phyloP scores from a whole-genome alignment of 768 basidiomycete species.

The Pulveroboletus frians region DNA sequence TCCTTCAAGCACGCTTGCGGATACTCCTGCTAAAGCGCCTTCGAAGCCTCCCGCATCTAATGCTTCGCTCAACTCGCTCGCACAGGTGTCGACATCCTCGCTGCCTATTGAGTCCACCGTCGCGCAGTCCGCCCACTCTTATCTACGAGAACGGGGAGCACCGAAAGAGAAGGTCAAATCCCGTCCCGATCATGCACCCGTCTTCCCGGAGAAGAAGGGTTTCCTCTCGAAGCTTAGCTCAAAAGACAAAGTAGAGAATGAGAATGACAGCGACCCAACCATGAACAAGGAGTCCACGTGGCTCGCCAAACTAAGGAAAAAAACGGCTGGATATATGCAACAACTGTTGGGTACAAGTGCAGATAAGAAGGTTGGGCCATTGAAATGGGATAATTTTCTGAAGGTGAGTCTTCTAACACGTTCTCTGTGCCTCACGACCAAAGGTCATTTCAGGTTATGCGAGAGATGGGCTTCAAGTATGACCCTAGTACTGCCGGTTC shows the following conservation, averaged over 20 bases:
- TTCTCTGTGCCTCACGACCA: neutral
- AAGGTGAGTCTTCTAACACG: slow-evolving; percentile 40
- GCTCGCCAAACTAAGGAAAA: slow-evolving; percentile 57
- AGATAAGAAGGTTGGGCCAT: slow-evolving; percentile 52
- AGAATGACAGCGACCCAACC: slow-evolving; percentile 23
- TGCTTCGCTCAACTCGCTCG: slow-evolving; percentile 17
- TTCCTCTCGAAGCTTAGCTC: slow-evolving; percentile 47
- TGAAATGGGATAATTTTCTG: slow-evolving; percentile 80
- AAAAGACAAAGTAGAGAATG: slow-evolving; percentile 30
- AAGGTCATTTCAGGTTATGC: slow-evolving; percentile 52
- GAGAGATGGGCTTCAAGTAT: slow-evolving; percentile 70
- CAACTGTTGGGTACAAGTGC: slow-evolving; percentile 55
- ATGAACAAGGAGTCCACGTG: slow-evolving; percentile 43
- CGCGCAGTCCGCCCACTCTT: slow-evolving; percentile 68
- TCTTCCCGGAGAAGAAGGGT: slow-evolving; percentile 42
- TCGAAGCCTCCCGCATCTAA: slow-evolving; percentile 10
- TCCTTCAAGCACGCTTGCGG: slow-evolving; percentile 15
- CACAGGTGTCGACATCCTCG: slow-evolving; percentile 35
- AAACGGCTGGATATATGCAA: slow-evolving; percentile 54
- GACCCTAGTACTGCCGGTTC: slow-evolving; percentile 76
- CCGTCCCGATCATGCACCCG: slow-evolving; percentile 52
- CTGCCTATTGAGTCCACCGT: slow-evolving; percentile 43
- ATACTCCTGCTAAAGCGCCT: slow-evolving; percentile 23
- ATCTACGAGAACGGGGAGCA: slow-evolving; percentile 49
- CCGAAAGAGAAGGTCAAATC: slow-evolving; percentile 68